A percentile compares a stretch with the other conserved stretches of the same genome.
phyloP scores from a whole-genome alignment of 371 early-diverging fungal species.

The Mortierella sp. region DNA sequence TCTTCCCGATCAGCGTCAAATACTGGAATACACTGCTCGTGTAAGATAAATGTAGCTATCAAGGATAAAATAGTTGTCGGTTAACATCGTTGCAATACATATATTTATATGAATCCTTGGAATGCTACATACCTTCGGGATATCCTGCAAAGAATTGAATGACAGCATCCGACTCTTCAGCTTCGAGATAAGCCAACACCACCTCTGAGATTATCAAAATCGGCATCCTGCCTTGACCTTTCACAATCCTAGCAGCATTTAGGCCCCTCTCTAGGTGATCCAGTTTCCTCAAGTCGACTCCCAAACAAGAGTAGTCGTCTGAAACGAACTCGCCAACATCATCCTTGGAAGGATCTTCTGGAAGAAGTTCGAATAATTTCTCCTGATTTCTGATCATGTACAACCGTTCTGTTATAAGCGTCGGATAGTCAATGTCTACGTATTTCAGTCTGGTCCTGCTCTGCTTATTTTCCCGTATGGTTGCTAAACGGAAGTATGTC shows the following conservation, averaged over 20 bases:
- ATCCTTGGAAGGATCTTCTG: constrained; percentile 38
- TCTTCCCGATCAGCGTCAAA: constrained; percentile 30
- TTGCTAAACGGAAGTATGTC: constrained; percentile 39
- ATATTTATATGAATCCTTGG: too few relatives aligned
- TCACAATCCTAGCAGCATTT: constrained; percentile 24
- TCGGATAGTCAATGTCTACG: constrained; percentile 51
- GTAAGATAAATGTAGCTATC: constrained; percentile 46
- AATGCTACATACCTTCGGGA: constrained; percentile 30
- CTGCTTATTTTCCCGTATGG: constrained; percentile 17
- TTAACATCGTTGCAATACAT: background rate
- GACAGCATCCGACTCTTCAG: constrained; percentile 42
- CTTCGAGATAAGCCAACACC: constrained; percentile 45
- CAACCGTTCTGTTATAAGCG: constrained; percentile 40
- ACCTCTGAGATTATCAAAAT: constrained; percentile 51
- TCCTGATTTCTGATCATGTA: constrained; percentile 47
- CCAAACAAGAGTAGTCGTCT: constrained; percentile 45
- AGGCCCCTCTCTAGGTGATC: constrained; percentile 22
- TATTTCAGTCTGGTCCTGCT: constrained; percentile 38
- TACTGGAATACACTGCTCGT: constrained; percentile 52
- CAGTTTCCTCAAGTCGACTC: constrained; percentile 43
- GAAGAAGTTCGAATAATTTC: constrained; percentile 26
- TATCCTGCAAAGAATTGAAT: constrained; percentile 43
- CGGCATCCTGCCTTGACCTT: constrained; percentile 22
- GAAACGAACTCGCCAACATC: constrained; percentile 41
- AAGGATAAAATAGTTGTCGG: background rate